Conservation (phyloP, 2,329 filamentous ascomycete species). For the Monosporascus sp. region DNA sequence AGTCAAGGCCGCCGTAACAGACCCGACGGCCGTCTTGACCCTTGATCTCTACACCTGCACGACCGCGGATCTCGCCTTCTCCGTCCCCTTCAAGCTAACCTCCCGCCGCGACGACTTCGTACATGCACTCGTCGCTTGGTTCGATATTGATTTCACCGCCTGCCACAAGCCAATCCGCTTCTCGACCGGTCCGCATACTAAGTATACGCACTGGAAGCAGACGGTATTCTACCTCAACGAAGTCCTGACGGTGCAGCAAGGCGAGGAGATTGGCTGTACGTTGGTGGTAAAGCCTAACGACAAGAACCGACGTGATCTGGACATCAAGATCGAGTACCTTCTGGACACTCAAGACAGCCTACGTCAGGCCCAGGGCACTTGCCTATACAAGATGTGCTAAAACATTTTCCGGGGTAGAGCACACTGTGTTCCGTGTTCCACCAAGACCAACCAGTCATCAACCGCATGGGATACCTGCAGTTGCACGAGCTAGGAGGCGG, state of each 20-base stretch:
- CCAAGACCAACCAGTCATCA: background rate
- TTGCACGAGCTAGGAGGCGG: background rate
- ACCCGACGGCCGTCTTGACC: slow-evolving; percentile 77
- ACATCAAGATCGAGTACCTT: slow-evolving; percentile 81
- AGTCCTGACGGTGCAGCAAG: slow-evolving; percentile 83
- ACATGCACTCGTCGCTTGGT: slow-evolving; percentile 96
- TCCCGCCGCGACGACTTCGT: slow-evolving; percentile 88
- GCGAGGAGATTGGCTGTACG: slow-evolving; percentile 69
- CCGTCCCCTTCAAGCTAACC: slow-evolving; percentile 67
- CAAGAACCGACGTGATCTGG: slow-evolving; percentile 91
- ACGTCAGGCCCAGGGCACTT: slow-evolving; percentile 62
- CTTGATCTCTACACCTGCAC: slow-evolving; percentile 93
- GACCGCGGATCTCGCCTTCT: slow-evolving; percentile 77
- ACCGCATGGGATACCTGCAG: background rate
- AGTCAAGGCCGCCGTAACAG: slow-evolving; percentile 92
- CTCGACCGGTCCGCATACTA: slow-evolving; percentile 94
- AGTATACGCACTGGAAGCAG: slow-evolving; percentile 99
- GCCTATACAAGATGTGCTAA: slow-evolving; percentile 76
- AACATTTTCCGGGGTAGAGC: background rate
- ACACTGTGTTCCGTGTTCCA: slow-evolving; percentile 1
- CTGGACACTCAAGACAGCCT: slow-evolving; percentile 70
- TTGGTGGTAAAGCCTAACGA: slow-evolving; percentile 83
- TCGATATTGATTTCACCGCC: slow-evolving; percentile 96
- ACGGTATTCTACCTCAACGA: slow-evolving; percentile 97
- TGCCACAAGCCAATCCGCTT: slow-evolving; percentile 98